Evolutionary conservation across 176 grass and related monocot species (phyloP), one percentile per base, ranked within the genome.

Genomic region (Oryza meridionalis): DNA sequence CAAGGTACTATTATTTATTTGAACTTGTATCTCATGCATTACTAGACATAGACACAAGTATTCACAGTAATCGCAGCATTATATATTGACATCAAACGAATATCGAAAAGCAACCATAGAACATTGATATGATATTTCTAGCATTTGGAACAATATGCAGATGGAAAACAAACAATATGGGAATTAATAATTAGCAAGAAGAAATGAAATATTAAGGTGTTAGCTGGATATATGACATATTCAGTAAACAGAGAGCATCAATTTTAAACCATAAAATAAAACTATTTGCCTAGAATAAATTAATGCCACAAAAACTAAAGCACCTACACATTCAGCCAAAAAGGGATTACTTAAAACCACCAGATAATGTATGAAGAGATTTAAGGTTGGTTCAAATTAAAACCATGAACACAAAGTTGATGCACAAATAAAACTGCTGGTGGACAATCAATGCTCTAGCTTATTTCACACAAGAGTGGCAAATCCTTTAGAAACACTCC

Each of bases 181-280:
- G 68, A 70, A 70, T 43, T n/a, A 43, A 70, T 69, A 43, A 70
- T 70, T 43, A 70, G 33, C 17, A 69, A 40, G 16, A 43, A 38
- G 33, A 35, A 69, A 69, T 3, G 9, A 40, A n/a, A 69, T 38
- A 17, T 11, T 69, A 38, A 9, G 46, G 43, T 0, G 16, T 16
- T n/a, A 69, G 9, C 5, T 38, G 67, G 67, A 24, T 25, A 67
- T 67, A 21, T 0, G 25, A 17, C 67, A 11, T 50, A 67, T 9
- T 32, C 9, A 79, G 63, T 49, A 43, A 7, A 44, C 38, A 22
- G 21, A 78, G 16, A 43, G 9, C 8, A 16, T 32, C 6, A 45
- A 46, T 11, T 47, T 21, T n/a, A 37, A 33, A 35, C 12, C 3
- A 22, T 10, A 69, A 46, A 50, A 53, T 46, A 79, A 69, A 50